phyloP scores from a whole-genome alignment of 1,139 yeast genomes.

The Hyphopichia pseudoburtonii region DNA sequence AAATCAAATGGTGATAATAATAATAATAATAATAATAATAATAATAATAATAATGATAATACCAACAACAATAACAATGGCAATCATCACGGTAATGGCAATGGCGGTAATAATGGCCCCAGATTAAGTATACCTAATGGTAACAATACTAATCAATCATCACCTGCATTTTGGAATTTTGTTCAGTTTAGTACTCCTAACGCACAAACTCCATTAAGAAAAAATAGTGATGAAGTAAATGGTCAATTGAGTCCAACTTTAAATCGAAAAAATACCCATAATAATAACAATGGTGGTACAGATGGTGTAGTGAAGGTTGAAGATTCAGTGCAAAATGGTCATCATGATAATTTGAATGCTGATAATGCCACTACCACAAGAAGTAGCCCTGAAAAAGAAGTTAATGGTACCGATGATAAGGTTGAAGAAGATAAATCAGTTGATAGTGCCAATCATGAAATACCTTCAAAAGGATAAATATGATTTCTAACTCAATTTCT shows the following conservation, averaged over 20 bases:
- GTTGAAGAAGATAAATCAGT: too few relatives aligned
- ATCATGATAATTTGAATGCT: too few relatives aligned
- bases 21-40: too few relatives aligned
- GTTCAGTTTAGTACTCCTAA: conserved; percentile 74
- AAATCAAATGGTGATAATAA: conserved; percentile 23
- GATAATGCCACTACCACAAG: too few relatives aligned
- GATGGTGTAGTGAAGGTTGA: conserved; percentile 8
- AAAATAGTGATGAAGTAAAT: conserved; percentile 38
- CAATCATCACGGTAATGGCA: too few relatives aligned
- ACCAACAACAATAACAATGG: too few relatives aligned
- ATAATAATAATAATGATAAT: too few relatives aligned
- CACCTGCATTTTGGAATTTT: conserved; percentile 79
- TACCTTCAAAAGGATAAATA: too few relatives aligned
- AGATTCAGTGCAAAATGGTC: conserved; percentile 6
- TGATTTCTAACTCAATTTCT: too few relatives aligned
- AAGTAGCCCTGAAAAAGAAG: neutral
- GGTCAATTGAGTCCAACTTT: conserved; percentile 44
- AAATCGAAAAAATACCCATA: conserved; percentile 24
- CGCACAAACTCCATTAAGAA: conserved; percentile 47
- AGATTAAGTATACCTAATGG: conserved; percentile 20
- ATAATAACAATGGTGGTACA: conserved; percentile 1
- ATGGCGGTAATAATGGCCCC: too few relatives aligned
- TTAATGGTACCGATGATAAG: neutral
- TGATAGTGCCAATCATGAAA: too few relatives aligned
- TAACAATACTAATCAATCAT: conserved; percentile 43